Evolutionary conservation across 768 basidiomycete genomes (phyloP).

Genomic region (Suillus discolor): DNA sequence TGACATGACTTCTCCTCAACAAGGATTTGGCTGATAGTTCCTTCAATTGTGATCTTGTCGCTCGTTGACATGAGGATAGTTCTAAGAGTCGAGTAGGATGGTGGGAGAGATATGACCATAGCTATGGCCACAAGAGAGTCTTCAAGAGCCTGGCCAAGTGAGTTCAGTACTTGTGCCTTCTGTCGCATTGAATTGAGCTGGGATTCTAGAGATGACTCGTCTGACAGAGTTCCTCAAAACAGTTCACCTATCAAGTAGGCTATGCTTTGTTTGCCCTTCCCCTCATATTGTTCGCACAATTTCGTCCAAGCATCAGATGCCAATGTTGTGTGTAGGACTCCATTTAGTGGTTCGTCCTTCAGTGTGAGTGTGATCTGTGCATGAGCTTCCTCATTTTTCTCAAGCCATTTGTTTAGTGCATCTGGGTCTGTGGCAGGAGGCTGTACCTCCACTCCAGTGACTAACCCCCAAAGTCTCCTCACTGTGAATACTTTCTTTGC

Average conservation of each 20-base stretch:
- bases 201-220: neutral
- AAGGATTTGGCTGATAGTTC: neutral
- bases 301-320: conserved; percentile 12
- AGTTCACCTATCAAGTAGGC: conserved; percentile 3
- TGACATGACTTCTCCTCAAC: neutral
- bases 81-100: conserved; percentile 21
- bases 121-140: conserved; percentile 5
- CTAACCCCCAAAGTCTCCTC: conserved; percentile 10
- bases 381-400: conserved; percentile 16
- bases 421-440: neutral
- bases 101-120: conserved; percentile 20
- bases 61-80: conserved; percentile 21
- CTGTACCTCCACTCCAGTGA: neutral
- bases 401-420: neutral
- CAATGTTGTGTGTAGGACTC: conserved; percentile 9
- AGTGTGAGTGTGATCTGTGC: conserved; percentile 24
- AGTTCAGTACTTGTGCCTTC: neutral
- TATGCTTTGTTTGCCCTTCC: conserved; percentile 16
- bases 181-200: conserved; percentile 1
- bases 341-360: conserved; percentile 21
- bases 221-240: neutral
- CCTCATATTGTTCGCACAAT: conserved; percentile 20
- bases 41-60: neutral
- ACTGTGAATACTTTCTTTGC: conserved; percentile 23
- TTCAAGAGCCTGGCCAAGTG: neutral